Evolutionary conservation across 441 rosid species (phyloP).

Genomic region (Lepidium campestre): DNA sequence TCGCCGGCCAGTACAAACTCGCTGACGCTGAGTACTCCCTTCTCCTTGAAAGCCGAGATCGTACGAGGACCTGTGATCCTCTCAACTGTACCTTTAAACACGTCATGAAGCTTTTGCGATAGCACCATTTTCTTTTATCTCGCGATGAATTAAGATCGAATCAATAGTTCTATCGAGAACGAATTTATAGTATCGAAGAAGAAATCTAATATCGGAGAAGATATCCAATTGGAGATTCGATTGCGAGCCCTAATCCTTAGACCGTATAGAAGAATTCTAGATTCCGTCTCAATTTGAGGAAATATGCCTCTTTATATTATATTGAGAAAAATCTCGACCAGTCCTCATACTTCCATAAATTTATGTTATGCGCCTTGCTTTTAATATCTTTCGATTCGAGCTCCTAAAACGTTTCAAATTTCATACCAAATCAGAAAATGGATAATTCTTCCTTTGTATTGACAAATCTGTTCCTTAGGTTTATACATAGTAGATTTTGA

Average conservation of each 20-base stretch:
- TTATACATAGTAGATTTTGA: neutral
- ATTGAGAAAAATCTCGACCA: neutral
- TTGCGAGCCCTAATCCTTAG: neutral
- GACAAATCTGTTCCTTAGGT: neutral
- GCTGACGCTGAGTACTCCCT: conserved; percentile 94
- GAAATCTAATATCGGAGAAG: conserved; percentile 1
- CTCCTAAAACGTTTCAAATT: neutral
- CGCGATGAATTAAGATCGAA: neutral
- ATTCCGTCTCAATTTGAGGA: conserved; percentile 2
- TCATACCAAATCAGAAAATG: neutral
- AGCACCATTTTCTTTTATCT: conserved; percentile 40
- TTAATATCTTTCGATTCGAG: too few relatives aligned
- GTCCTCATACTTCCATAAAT: neutral
- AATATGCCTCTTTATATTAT: neutral
- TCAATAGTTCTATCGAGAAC: neutral
- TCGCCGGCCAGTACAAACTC: conserved; percentile 94
- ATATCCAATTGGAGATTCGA: neutral
- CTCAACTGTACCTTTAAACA: conserved; percentile 93
- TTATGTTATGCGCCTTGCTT: neutral
- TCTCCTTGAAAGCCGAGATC: conserved; percentile 92
- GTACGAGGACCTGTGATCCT: conserved; percentile 88
- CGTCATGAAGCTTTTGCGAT: conserved; percentile 78
- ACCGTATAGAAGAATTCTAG: neutral
- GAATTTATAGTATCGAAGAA: neutral
- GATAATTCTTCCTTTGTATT: neutral